Evolutionary conservation across 2,329 filamentous ascomycete genomes (phyloP).

Genomic region (Mariannaea elegans): DNA sequence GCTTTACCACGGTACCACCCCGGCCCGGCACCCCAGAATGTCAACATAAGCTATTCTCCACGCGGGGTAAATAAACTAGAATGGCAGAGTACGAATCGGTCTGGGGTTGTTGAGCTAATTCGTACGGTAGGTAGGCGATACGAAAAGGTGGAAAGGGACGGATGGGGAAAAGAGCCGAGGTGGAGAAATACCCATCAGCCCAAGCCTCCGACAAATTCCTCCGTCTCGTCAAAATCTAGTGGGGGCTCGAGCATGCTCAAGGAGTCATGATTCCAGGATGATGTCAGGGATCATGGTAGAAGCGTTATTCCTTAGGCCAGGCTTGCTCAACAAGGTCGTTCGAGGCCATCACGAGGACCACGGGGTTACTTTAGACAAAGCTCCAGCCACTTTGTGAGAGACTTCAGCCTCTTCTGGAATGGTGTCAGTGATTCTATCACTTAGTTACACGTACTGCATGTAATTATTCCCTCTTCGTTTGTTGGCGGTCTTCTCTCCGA

Average conservation of each 20-base stretch:
- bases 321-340: not conserved
- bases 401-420: conserved; percentile 4
- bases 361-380: not conserved
- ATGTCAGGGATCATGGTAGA: conserved; percentile 3
- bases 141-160: not conserved
- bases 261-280: not conserved
- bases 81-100: conserved; percentile 2
- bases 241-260: not conserved
- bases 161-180: conserved; percentile 5
- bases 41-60: conserved; percentile 3
- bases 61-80: conserved; percentile 16
- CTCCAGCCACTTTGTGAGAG: not conserved
- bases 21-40: not conserved
- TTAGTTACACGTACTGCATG: no score
- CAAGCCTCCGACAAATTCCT: not conserved
- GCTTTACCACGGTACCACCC: not conserved
- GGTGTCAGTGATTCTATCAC: conserved; percentile 6
- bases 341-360: not conserved
- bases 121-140: no score
- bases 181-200: conserved; percentile 14
- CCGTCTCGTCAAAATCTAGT: conserved; percentile 4
- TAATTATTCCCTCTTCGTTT: no score
- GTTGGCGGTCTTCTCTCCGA: no score
- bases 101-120: conserved; percentile 18
- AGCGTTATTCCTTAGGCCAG: conserved; percentile 4